Percentiles rank a stretch among this genome's conserved stretches.
phyloP scores from a whole-genome alignment of 78 protist species.

The Capsaspora owczarzaki region DNA sequence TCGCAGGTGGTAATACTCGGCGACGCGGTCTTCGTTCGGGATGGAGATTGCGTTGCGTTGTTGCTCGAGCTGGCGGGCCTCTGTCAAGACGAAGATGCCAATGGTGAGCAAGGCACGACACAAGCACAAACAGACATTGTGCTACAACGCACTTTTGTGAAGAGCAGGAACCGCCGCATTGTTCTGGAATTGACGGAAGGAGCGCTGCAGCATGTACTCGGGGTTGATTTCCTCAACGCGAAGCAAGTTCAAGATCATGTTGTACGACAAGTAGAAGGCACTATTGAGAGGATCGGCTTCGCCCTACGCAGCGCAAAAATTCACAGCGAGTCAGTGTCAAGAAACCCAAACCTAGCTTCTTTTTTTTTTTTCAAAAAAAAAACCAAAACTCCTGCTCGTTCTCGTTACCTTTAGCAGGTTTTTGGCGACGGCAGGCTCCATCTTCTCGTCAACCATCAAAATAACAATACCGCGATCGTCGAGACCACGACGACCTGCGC shows the following conservation, averaged over 20 bases:
- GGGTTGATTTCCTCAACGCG: constrained; percentile 41
- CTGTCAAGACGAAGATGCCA: too few relatives aligned
- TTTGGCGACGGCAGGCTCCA: constrained; percentile 31
- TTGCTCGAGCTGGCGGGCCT: not conserved
- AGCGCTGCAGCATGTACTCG: constrained; percentile 14
- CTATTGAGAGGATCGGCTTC: constrained; percentile 42
- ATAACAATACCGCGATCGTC: constrained; percentile 79
- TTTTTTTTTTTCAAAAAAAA: too few relatives aligned
- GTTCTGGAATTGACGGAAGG: constrained; percentile 35
- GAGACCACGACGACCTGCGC: constrained; percentile 96
- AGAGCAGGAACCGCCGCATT: not conserved
- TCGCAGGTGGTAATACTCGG: not conserved
- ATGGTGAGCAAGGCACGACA: too few relatives aligned
- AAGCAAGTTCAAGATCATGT: constrained; percentile 83
- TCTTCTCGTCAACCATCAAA: constrained; percentile 29
- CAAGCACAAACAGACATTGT: too few relatives aligned
- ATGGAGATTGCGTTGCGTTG: not conserved
- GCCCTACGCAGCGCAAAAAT: too few relatives aligned
- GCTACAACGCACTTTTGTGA: not conserved
- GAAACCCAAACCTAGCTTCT: too few relatives aligned
- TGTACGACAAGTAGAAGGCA: constrained; percentile 82
- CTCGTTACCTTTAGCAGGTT: constrained; percentile 3
- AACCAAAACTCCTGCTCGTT: too few relatives aligned
- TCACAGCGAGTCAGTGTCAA: too few relatives aligned
- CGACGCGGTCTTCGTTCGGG: not conserved